These are phyloP conservation scores for Oryza punctata DNA, from an alignment of 176 grass and related monocot genomes.

Conservation along the genomic window DNA sequence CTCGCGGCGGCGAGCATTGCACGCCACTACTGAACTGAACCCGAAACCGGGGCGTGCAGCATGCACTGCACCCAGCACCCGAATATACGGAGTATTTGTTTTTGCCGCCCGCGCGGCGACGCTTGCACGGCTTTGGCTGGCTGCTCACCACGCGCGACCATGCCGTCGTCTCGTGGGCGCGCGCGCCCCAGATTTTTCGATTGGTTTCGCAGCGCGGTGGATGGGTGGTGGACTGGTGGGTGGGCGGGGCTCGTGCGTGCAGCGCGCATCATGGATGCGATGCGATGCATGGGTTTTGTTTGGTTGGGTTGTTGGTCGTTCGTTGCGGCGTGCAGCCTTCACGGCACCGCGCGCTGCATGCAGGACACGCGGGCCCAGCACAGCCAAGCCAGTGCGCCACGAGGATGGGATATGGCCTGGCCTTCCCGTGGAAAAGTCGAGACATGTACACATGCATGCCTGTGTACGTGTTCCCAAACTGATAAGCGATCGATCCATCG, in stretches of 20 bases:
- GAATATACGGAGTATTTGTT: neutral
- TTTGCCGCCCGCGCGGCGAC: neutral
- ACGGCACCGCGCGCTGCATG: constrained; percentile 26
- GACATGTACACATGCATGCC: too few relatives aligned
- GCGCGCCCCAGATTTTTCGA: too few relatives aligned
- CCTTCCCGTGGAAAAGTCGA: neutral
- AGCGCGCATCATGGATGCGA: too few relatives aligned
- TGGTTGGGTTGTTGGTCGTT: neutral
- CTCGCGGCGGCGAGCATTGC: neutral
- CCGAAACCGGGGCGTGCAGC: neutral
- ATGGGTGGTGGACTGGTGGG: too few relatives aligned
- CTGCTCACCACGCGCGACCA: too few relatives aligned
- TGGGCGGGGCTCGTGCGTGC: too few relatives aligned
- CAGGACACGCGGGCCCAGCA: neutral
- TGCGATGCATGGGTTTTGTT: too few relatives aligned
- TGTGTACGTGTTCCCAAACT: neutral
- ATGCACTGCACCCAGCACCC: too few relatives aligned
- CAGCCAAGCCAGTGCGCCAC: neutral
- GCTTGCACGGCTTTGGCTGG: neutral
- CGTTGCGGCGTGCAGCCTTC: neutral
- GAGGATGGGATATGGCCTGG: neutral
- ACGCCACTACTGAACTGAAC: constrained; percentile 11
- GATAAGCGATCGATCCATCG: neutral
- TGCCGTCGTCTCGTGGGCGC: too few relatives aligned
- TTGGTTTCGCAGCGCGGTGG: too few relatives aligned